phyloP scores from a whole-genome alignment of 129 eudicot species.

The Dittrichia graveolens region DNA sequence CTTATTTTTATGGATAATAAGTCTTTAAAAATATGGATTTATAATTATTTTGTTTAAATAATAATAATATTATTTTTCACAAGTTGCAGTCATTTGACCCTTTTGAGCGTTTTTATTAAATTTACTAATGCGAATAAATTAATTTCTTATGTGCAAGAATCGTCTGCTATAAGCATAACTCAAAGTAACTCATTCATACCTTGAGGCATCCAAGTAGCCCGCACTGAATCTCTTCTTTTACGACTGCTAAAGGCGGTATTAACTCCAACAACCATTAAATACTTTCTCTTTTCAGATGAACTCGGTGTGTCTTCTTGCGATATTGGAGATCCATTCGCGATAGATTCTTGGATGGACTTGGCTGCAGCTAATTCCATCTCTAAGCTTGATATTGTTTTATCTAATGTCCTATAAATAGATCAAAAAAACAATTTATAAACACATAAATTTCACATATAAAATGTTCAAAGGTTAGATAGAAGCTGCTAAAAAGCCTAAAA shows the following conservation, averaged over 20 bases:
- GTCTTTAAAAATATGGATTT: not conserved
- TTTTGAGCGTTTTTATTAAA: too few relatives aligned
- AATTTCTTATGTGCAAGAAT: too few relatives aligned
- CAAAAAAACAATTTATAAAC: not conserved
- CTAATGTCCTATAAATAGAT: conserved; percentile 58
- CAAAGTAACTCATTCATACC: conserved; percentile 38
- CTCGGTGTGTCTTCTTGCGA: conserved; percentile 48
- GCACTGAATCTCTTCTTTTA: conserved; percentile 91
- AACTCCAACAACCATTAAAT: conserved; percentile 80
- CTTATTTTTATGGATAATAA: not conserved
- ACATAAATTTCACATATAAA: not conserved
- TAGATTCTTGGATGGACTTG: conserved; percentile 65
- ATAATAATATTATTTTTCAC: not conserved
- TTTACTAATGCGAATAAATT: too few relatives aligned
- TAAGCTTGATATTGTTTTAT: conserved; percentile 82
- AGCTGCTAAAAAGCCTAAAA: not conserved
- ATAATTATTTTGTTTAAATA: not conserved
- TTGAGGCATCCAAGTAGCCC: conserved; percentile 98
- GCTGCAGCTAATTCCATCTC: conserved; percentile 94
- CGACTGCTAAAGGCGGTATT: conserved; percentile 95
- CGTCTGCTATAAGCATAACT: too few relatives aligned
- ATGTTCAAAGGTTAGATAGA: not conserved
- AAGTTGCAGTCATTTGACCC: not conserved
- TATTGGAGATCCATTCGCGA: conserved; percentile 64
- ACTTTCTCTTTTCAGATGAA: conserved; percentile 46